phyloP scores from a whole-genome alignment of 2,329 filamentous ascomycete species.

The Penicillium verrucosum region DNA sequence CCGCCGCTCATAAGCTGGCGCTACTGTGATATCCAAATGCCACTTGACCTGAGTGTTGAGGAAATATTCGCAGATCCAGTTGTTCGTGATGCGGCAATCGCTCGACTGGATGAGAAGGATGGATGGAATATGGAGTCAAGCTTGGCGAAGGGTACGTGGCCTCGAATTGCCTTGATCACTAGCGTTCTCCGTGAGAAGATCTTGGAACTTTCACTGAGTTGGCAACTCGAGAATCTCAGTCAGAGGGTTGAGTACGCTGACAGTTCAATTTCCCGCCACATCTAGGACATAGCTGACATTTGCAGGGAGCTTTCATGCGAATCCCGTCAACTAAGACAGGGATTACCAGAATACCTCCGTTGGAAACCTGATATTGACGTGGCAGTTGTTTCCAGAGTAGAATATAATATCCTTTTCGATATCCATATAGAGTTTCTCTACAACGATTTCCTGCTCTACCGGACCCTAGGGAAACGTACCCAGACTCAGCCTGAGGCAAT shows the following conservation, averaged over 20 bases:
- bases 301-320: conserved; percentile 16
- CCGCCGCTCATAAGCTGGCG: conserved; percentile 29
- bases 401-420: conserved; percentile 12
- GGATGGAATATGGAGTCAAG: conserved; percentile 12
- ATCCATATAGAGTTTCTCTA: conserved; percentile 25
- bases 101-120: conserved; percentile 3
- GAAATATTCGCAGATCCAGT: conserved; percentile 17
- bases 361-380: conserved; percentile 13
- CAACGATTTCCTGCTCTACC: conserved; percentile 25
- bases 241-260: conserved; percentile 17
- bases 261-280: not conserved
- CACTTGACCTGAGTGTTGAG: conserved; percentile 30
- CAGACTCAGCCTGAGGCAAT: conserved; percentile 19
- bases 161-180: conserved; percentile 8
- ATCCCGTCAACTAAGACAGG: conserved; percentile 12
- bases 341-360: conserved; percentile 20
- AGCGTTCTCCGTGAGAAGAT: conserved; percentile 22
- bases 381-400: not conserved
- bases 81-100: conserved; percentile 7
- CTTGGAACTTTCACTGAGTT: conserved; percentile 21
- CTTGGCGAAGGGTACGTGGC: conserved; percentile 9
- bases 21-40: conserved; percentile 28
- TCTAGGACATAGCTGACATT: not conserved
- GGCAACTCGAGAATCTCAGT: conserved; percentile 15
- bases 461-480: conserved; percentile 19